Evolutionary conservation across 2,329 filamentous ascomycete species (phyloP), one percentile per base, ranked within the genome.

Genomic region (Ophiostoma tasmaniense): DNA sequence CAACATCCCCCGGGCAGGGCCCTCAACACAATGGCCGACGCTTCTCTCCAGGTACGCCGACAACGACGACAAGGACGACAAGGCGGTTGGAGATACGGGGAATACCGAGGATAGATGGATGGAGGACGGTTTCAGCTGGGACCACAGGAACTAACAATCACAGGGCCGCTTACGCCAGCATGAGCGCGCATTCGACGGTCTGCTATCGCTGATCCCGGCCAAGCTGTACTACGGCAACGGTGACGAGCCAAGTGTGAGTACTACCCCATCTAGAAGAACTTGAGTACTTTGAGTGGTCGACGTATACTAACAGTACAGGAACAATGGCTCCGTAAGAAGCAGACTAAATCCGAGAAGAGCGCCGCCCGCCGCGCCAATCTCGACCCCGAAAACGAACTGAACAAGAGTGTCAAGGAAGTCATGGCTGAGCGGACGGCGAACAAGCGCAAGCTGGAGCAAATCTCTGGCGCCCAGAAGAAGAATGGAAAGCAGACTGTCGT

Each of bases 251-350:
- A 92, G 85, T 79, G 91, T 94, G 20, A 64, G 61, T 64, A 14
- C 30, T 13, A 14, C 55, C 22, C 8, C 50, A 25, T 30, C 1
- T 17, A 73, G 3, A 50, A 22, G 89, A 75, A 90, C 88, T 73
- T 33, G 33, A 33, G 33, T 33, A 8, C 33, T 33, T 33, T 8
- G 8, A 33, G 33, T 33, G 33, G 22, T 22, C 42, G 17, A 25
- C 50, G 22, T 11, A 61, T 22, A 3, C 35, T 22, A 59, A 14
- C 68, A 42, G 22, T 13, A 11, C 64, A 96, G 92, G 90, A 95
- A 75, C 92, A 97, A 89, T 96, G 93, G 92, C 88, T 89, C 78
- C 90, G 90, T 76, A 96, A 95, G 81, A 98, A 98, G 82, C 93
- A 98, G 81, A 94, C 92, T 66, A 97, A 96, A 78, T 90, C 92